These are phyloP conservation scores for Globisporangium middletonii DNA, from an alignment of 352 stramenopile species.

Conservation along the genomic window DNA sequence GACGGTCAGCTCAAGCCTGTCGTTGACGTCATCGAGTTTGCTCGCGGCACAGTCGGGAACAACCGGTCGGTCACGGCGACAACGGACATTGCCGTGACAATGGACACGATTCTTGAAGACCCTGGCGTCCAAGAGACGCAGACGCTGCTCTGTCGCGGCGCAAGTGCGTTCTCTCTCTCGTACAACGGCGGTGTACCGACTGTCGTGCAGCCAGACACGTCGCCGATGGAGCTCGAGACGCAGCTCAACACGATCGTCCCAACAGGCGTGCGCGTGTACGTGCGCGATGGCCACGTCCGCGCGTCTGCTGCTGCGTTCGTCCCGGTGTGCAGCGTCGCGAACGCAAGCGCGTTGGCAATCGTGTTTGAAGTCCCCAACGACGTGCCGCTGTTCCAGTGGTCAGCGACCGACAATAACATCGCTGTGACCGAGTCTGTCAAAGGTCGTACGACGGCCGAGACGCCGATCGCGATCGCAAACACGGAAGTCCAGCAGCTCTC, in stretches of 20 bases:
- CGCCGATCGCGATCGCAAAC: constrained; percentile 44
- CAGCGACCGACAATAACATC: constrained; percentile 45
- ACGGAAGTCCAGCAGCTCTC: constrained; percentile 43
- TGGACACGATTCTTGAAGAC: constrained; percentile 46
- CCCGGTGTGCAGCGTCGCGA: constrained; percentile 56
- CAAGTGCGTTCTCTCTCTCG: constrained; percentile 33
- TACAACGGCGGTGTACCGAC: constrained; percentile 19
- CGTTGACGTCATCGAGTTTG: constrained; percentile 44
- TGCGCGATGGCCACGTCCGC: constrained; percentile 16
- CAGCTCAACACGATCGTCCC: constrained; percentile 48
- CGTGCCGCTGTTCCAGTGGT: constrained; percentile 47
- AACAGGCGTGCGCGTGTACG: constrained; percentile 40
- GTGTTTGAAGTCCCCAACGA: constrained; percentile 59
- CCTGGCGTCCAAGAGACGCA: constrained; percentile 71
- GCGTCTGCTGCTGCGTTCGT: constrained; percentile 24
- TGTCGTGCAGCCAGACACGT: constrained; percentile 31
- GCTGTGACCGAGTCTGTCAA: constrained; percentile 57
- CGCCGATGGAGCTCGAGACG: constrained; percentile 40
- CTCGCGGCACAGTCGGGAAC: constrained; percentile 55
- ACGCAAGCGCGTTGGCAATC: constrained; percentile 32
- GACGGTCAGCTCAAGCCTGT: constrained; percentile 48
- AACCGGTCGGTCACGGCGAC: constrained; percentile 53
- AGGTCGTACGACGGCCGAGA: constrained; percentile 26
- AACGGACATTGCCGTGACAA: constrained; percentile 40
- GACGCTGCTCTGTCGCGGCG: constrained; percentile 47